Evolutionary conservation across 2,329 filamentous ascomycete genomes (phyloP), one percentile per base, ranked within the genome.

Genomic region (Cladosporium colombiae): DNA sequence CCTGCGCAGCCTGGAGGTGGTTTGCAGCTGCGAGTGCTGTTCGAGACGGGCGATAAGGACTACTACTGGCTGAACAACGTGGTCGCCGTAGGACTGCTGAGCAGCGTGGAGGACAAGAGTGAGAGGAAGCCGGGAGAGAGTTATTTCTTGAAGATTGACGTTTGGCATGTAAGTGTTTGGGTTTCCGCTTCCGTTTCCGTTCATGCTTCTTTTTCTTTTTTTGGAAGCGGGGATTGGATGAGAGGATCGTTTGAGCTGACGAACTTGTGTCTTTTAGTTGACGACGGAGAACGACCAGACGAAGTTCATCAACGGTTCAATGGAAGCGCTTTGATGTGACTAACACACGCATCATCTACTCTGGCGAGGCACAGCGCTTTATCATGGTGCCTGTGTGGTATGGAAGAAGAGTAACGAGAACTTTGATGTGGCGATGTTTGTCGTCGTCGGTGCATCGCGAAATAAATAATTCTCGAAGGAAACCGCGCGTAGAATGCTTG

Each of bases 51-150:
- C 2, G 73, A 75, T 57, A 70, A 72, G 56, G 70, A 71, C 8
- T 78, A 77, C 62, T 73, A 74, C 40, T 79, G 77, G 77, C 68
- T 79, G 68, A 79, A 78, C 56, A 75, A 78, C 68, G 70, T 78
- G 37, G 75, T 77, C 18, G 68, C 70, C 16, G 65, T 73, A 5
- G 72, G 72, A 2, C 52, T 70, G 2, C 46, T 73, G 65, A 65
- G 62, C 13, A 33, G 21, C 6, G 68, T 70, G 3, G 66, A 57
- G 6, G 62, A 33, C 3, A 68, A 59, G n/a, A 69, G 40, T n/a
- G 56, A 68, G 14, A 62, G 50, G 21, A 65, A 56, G 16, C 69
- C 21, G 14, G 56, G 68, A 13, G 64, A 52, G n/a, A 65, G 37
- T 5, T 70, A 70, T 46, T 66, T 63, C 2, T 53, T 73, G 65